Evolutionary conservation across 179 eudicot genomes (phyloP).

Genomic region (Silene vulgaris): DNA sequence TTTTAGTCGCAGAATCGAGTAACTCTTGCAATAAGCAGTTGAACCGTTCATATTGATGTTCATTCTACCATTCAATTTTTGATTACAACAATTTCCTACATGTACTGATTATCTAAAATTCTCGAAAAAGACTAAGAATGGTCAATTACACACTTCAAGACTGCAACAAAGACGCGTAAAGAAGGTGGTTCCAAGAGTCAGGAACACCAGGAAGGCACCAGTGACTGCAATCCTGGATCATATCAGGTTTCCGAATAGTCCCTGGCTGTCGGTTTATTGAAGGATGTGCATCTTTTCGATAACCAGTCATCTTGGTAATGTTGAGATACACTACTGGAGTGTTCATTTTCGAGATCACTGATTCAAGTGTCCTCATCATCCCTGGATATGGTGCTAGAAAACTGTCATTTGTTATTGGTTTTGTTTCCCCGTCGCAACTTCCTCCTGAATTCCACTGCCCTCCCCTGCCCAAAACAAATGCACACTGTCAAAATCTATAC

Average conservation of each 20-base stretch:
- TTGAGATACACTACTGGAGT: constrained; percentile 37
- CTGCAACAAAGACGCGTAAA: constrained; percentile 27
- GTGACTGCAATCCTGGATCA: constrained; percentile 45
- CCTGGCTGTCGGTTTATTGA: constrained; percentile 24
- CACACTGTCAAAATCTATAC: not conserved
- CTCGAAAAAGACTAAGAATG: not conserved
- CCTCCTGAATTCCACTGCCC: constrained; percentile 23
- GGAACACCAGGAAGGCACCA: constrained; percentile 69
- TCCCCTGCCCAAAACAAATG: constrained; percentile 12
- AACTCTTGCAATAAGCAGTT: no score
- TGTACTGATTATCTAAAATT: not conserved
- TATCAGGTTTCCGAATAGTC: not conserved
- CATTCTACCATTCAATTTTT: no score
- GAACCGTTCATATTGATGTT: no score
- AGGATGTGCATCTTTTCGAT: constrained; percentile 53
- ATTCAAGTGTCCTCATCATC: constrained; percentile 20
- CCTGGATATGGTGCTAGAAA: constrained; percentile 21
- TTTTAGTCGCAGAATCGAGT: no score
- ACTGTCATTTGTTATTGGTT: constrained; percentile 21
- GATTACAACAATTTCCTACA: not conserved
- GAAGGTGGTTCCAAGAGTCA: constrained; percentile 54
- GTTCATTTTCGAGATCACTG: constrained; percentile 13
- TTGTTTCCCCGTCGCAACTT: constrained; percentile 27
- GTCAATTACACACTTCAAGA: not conserved
- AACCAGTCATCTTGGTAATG: constrained; percentile 38